These are phyloP conservation scores for Debaryomyces tyrocola DNA, from an alignment of 805 yeast species.

Conservation along the genomic window DNA sequence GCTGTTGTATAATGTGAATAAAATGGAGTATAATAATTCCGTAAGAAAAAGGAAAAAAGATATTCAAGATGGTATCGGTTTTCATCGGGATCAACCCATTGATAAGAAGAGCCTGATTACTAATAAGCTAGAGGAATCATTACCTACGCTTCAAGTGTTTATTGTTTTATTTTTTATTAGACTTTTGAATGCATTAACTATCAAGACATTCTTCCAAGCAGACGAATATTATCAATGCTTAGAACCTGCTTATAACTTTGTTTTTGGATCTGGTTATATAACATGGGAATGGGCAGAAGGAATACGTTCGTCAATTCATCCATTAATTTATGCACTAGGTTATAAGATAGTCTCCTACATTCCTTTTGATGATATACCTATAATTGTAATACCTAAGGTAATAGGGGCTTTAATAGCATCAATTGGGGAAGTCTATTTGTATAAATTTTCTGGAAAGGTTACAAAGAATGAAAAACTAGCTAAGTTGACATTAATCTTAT, in stretches of 20 bases:
- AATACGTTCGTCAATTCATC: slow-evolving; percentile 77
- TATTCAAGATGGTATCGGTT: neutral
- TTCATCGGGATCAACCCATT: no score
- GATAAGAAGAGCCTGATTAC: no score
- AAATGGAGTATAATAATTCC: neutral
- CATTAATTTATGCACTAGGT: slow-evolving; percentile 60
- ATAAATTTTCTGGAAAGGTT: slow-evolving; percentile 43
- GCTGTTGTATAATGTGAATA: neutral
- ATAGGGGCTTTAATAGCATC: slow-evolving; percentile 71
- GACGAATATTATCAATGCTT: slow-evolving; percentile 93
- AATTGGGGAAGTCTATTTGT: slow-evolving; percentile 63
- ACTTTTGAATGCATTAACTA: slow-evolving; percentile 60
- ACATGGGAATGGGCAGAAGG: slow-evolving; percentile 95
- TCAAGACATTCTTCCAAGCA: slow-evolving; percentile 85
- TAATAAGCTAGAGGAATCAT: neutral
- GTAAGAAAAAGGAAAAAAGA: neutral
- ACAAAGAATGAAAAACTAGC: slow-evolving; percentile 38
- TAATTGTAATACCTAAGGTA: slow-evolving; percentile 60
- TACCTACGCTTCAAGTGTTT: slow-evolving; percentile 1
- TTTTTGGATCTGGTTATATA: slow-evolving; percentile 75
- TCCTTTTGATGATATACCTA: slow-evolving; percentile 27
- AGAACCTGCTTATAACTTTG: slow-evolving; percentile 82
- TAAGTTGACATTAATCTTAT: slow-evolving; percentile 44
- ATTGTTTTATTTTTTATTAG: slow-evolving; percentile 39
- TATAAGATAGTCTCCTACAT: slow-evolving; percentile 30